Evolutionary conservation across 352 stramenopile genomes (phyloP), one percentile per base, ranked within the genome.

Genomic region (Phytophthora ohioensis): DNA sequence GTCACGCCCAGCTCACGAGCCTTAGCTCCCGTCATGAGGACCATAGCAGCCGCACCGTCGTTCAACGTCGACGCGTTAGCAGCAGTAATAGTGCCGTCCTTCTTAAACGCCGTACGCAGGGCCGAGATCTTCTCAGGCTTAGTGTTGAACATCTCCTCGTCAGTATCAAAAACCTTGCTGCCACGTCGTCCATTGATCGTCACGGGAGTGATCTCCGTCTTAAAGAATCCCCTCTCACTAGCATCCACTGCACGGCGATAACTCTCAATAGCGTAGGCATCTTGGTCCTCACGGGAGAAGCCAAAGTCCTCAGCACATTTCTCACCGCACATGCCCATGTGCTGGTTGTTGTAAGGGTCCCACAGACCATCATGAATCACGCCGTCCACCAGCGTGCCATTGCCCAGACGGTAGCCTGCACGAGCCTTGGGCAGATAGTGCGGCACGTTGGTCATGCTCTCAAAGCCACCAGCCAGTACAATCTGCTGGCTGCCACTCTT

Each of bases 371-470:
- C 98, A 65, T 98, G 86, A 52, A 99, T 92, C 63, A 98, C 91
- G 41, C 89, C 89, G 62, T 96, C 89, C n/a, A 97, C 85, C 30
- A 96, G 64, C 67, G 92, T 89, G 41, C 82, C 84, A 71, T 99
- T 85, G n/a, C 97, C 97, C 21, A 99, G 87, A 6, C 91, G 85
- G 69, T 96, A 98, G 46, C 97, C 97, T 43, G 80, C 84, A 47
- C 97, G 85, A 31, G 94, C 95, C 73, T 97, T 94, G 11, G 82
- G 85, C 27, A 99, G 73, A 83, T 99, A 99, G 80, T 99, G 96
- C 21, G 98, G 98, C 66, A 98, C 91, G 76, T 99, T 99, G 36
- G 86, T 95, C 97, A 99, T 99, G 77, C 88, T 98, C 87, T 99
- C 97, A 61, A 99, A 98, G 32, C 97, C 97, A 46, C 97, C 97